Base-by-base conservation (phyloP, 768 basidiomycete genomes). In the Gloeopeniophorella convolvens region DNA sequence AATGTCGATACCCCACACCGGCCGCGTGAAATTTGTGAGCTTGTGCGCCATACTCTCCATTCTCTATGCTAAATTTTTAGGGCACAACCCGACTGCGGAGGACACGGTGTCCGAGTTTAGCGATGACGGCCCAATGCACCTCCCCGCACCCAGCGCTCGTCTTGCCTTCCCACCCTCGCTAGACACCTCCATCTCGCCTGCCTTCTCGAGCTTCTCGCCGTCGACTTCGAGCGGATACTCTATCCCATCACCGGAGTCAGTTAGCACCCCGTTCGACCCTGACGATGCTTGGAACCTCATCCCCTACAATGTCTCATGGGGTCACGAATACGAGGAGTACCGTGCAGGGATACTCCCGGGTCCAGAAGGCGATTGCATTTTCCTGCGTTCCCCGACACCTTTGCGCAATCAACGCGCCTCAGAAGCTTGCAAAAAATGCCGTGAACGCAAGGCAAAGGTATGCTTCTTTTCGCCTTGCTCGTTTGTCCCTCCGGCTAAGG, bases 381-480 rank as follows among this genome's bases (percentile, higher is more conserved):
- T 70, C 59, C 58, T 70, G 28, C 66, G 69, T 41, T 69, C 68
- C 10, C 69, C 69, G 15, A 70, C 69, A 13, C 69, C 69, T 5
- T 48, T 67, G 50, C 67, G 66, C 50, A 65, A 68, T 51, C 60
- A 65, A 36, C 65, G 70, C 23, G 68, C 69, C 10, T 58, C 62
- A 18, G 64, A 65, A 49, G 70, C 70, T 4, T 71, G 70, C 57
- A 62, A 65, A 41, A 66, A 63, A 31, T 71, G 70, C 51, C 65
- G 70, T 23, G 66, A 69, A 51, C 62, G 69, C 27, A 71, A 71
- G 45, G 69, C 69, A 8, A 71, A 71, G 65, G 70, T 70, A 26
- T 36, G 66, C 51, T 8, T 10, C 11, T 26, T 13, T 33, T 3
- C 16, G 13, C 31, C 13, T 16, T 28, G 18, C 46, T 24, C 43